These are phyloP conservation scores for Marasmius sp. DNA, from an alignment of 1,284 basidiomycete genomes.

Conservation along the genomic window DNA sequence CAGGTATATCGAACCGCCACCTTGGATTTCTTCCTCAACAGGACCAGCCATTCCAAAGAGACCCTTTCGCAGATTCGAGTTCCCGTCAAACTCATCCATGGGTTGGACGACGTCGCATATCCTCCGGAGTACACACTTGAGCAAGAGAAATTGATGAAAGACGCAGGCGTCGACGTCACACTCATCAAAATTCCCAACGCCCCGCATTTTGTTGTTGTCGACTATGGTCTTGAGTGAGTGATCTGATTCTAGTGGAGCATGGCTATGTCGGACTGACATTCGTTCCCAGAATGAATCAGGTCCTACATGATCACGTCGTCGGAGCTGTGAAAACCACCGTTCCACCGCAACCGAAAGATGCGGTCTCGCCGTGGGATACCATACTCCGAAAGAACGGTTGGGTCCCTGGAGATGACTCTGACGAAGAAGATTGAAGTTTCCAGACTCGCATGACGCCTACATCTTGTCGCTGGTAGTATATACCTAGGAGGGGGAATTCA, in stretches of 20 bases:
- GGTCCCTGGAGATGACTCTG: neutral
- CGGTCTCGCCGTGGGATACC: neutral
- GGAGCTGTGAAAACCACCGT: neutral
- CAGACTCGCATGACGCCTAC: no score
- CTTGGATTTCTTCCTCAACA: slow-evolving; percentile 34
- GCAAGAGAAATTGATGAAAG: slow-evolving; percentile 18
- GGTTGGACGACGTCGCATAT: slow-evolving; percentile 28
- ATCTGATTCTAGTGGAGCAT: neutral
- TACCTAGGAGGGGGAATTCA: no score
- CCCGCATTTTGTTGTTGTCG: slow-evolving; percentile 21
- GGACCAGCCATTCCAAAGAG: slow-evolving; percentile 25
- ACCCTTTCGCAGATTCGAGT: slow-evolving; percentile 25
- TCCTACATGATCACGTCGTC: neutral
- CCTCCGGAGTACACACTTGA: slow-evolving; percentile 20
- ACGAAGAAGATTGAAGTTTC: neutral
- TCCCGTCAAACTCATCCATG: slow-evolving; percentile 26
- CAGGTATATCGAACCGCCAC: slow-evolving; percentile 27
- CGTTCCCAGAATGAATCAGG: neutral
- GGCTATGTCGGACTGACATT: neutral
- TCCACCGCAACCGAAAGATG: neutral
- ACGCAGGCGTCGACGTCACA: slow-evolving; percentile 22
- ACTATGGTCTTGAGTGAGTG: neutral
- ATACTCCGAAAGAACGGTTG: neutral
- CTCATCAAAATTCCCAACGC: slow-evolving; percentile 22
- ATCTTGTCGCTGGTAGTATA: no score